These are phyloP conservation scores for Petasospora fabianii DNA, from an alignment of 1,139 yeast genomes.

Conservation along the genomic window DNA sequence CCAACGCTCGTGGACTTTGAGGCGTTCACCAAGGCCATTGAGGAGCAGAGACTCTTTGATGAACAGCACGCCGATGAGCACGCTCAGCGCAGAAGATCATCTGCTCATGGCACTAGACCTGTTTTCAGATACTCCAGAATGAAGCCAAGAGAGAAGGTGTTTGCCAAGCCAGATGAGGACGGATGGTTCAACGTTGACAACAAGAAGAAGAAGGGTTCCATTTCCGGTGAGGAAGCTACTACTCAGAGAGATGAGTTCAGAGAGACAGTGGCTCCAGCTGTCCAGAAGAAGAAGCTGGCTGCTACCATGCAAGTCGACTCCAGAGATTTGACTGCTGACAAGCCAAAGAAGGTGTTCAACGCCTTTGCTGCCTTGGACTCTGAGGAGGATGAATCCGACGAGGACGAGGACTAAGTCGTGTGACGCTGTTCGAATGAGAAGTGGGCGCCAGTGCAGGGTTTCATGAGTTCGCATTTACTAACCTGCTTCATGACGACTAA, in stretches of 20 bases:
- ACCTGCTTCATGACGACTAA: too few relatives aligned
- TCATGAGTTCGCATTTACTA: too few relatives aligned
- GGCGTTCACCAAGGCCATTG: conserved; percentile 63
- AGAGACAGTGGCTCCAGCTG: conserved; percentile 40
- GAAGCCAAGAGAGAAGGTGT: conserved; percentile 44
- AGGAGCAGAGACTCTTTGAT: conserved; percentile 51
- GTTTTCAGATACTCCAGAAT: conserved; percentile 31
- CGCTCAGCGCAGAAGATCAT: conserved; percentile 49
- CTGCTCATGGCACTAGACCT: conserved; percentile 50
- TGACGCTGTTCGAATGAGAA: too few relatives aligned
- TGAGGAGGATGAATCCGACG: conserved; percentile 42
- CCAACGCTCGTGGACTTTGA: conserved; percentile 62
- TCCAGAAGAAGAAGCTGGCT: conserved; percentile 62
- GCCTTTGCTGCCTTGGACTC: conserved; percentile 76
- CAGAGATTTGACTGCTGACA: conserved; percentile 64
- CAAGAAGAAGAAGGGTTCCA: conserved; percentile 45
- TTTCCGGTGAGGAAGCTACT: conserved; percentile 43
- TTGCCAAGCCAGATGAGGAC: conserved; percentile 53
- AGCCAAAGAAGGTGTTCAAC: conserved; percentile 62
- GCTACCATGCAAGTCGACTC: conserved; percentile 72
- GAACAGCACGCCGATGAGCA: conserved; percentile 29
- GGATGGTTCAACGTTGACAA: conserved; percentile 70
- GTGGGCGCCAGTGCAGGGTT: too few relatives aligned
- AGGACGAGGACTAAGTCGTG: too few relatives aligned
- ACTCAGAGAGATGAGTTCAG: conserved; percentile 47